Base-by-base conservation (phyloP, 495 filamentous ascomycete species). In the Podospora tetraspora region DNA sequence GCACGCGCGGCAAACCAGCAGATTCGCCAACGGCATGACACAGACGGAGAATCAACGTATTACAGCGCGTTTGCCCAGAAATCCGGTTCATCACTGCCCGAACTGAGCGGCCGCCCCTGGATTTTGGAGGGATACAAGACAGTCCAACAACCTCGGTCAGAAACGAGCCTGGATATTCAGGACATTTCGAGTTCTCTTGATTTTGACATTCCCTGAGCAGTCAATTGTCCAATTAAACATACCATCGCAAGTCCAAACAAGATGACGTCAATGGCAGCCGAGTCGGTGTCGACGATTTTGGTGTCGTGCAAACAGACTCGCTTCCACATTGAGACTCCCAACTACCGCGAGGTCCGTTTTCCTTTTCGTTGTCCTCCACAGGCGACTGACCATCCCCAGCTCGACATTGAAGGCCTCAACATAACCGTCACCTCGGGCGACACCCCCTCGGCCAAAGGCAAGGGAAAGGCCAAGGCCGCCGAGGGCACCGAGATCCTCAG, bases 381-480 rank as follows among this genome's bases (percentile, higher is more conserved):
- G 1, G 1, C 24, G 24, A 25, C 25, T 25, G 25, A 25, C 25
- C 25, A 25, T 25, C 25, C 25, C 25, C 25, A 92, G 89, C 79
- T 92, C 43, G 88, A 91, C 73, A 85, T 92, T 43, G 84, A 89
- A 62, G 87, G 87, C 19, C 79, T 92, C 57, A 85, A 82, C 61
- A 89, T 92, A 66, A 83, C 83, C 13, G 84, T 90, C 61, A 82
- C 82, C 0, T 84, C 85, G 2, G 79, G 78, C 43, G 70, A 82
- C 1, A 78, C 77, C n/a, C 66, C 57, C 19, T 23, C 62, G 13
- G 69, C 67, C 11, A 76, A 77, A 43, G 79, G 69, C 16, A 88
- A 86, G 69, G 82, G 77, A 0, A 89, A 89, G 78, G 81, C 81
- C 13, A 85, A 83, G 72, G 76, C 79, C 3, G 69, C 74, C 24